These are phyloP conservation scores for Roridomyces roridus DNA, from an alignment of 768 basidiomycete genomes.

Conservation along the genomic window DNA sequence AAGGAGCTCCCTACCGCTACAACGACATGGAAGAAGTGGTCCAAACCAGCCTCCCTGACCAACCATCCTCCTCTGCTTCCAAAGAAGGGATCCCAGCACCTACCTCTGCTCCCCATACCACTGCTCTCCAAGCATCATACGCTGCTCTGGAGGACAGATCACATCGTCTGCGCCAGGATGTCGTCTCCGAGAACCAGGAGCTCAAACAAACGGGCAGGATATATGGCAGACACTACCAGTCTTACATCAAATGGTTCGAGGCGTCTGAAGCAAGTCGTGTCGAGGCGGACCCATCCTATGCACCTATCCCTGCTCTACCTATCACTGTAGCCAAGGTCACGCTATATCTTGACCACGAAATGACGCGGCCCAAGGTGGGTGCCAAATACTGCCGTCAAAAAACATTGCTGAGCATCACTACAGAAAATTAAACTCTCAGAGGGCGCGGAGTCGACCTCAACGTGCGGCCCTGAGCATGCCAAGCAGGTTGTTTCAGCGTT, in stretches of 20 bases:
- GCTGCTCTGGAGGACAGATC: not conserved
- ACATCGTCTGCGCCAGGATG: not conserved
- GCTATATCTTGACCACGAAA: not conserved
- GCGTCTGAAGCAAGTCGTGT: not conserved
- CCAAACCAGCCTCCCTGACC: not conserved
- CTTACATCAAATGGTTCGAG: not conserved
- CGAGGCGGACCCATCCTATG: not conserved
- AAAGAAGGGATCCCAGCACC: no score
- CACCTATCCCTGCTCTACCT: not conserved
- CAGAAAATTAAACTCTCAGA: not conserved
- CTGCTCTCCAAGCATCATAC: not conserved
- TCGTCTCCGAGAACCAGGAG: not conserved
- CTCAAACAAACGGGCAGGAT: not conserved
- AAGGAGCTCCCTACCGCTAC: not conserved
- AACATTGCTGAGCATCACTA: not conserved
- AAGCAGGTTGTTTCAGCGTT: conserved; percentile 15
- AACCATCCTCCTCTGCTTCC: not conserved
- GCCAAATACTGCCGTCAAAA: not conserved
- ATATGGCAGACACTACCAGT: not conserved
- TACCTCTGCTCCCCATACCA: no score
- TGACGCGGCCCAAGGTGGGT: conserved; percentile 9
- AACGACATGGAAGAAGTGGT: conserved; percentile 6
- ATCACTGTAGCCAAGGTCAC: conserved; percentile 11
- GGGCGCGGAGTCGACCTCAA: not conserved
- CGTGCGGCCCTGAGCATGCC: not conserved